Percentiles rank a stretch among this genome's conserved stretches.
Conservation (phyloP, 2,329 filamentous ascomycete genomes). For the Aspergillus hortae region DNA sequence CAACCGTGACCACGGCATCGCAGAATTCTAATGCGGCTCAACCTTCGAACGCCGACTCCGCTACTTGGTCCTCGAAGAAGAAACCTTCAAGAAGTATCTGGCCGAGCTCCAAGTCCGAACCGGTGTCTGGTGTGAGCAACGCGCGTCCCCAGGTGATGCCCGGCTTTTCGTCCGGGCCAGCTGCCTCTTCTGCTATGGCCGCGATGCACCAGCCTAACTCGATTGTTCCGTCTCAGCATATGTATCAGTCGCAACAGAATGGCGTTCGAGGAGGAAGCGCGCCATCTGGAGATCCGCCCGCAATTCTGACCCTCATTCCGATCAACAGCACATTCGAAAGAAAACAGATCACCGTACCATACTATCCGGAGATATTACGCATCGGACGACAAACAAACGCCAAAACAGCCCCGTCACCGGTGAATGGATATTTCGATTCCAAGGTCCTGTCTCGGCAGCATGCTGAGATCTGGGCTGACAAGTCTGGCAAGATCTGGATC, state of each 20-base stretch:
- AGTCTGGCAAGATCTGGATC: slow-evolving; percentile 86
- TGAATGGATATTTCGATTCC: slow-evolving; percentile 96
- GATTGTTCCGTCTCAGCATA: slow-evolving; percentile 66
- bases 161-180: slow-evolving; percentile 54
- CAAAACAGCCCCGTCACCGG: slow-evolving; percentile 84
- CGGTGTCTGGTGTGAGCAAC: slow-evolving; percentile 60
- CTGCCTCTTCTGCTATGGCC: slow-evolving; percentile 60
- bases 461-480: slow-evolving; percentile 89
- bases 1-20: slow-evolving; percentile 39
- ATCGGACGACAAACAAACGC: slow-evolving; percentile 97
- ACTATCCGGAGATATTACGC: slow-evolving; percentile 85
- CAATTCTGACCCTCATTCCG: slow-evolving; percentile 80
- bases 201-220: slow-evolving; percentile 61
- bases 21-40: slow-evolving; percentile 39
- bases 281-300: slow-evolving; percentile 58
- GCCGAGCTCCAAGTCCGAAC: slow-evolving; percentile 64
- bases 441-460: slow-evolving; percentile 96
- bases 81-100: slow-evolving; percentile 55
- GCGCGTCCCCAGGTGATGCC: slow-evolving; percentile 60
- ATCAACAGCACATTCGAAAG: slow-evolving; percentile 96
- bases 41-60: slow-evolving; percentile 33
- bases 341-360: slow-evolving; percentile 92
- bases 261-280: slow-evolving; percentile 46
- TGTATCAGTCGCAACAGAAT: slow-evolving; percentile 61
- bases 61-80: slow-evolving; percentile 43